A percentile compares a stretch with the other conserved stretches of the same genome.
Evolutionary conservation across 2,329 filamentous ascomycete genomes (phyloP).

Genomic region (Cercospora beticola): DNA sequence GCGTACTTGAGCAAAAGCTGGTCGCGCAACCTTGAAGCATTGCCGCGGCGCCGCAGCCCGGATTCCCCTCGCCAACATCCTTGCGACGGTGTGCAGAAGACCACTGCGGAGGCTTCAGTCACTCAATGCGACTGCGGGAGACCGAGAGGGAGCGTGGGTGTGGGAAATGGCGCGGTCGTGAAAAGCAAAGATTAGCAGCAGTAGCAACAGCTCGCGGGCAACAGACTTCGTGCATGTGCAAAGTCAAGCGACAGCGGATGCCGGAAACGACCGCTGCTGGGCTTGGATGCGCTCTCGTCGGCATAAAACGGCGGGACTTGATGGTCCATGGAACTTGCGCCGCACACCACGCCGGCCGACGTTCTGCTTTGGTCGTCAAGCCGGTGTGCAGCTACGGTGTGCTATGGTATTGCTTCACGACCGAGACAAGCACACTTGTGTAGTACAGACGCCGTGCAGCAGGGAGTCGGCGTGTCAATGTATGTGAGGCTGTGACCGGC

Average conservation of each 20-base stretch:
- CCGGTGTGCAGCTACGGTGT: neutral
- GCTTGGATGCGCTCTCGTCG: neutral
- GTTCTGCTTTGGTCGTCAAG: neutral
- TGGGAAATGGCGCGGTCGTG: constrained; percentile 2
- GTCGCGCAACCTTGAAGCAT: constrained; percentile 21
- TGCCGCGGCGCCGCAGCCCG: constrained; percentile 21
- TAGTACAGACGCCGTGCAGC: neutral
- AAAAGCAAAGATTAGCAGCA: constrained; percentile 8
- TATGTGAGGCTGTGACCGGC: neutral
- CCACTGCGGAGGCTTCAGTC: constrained; percentile 1
- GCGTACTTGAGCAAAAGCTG: constrained; percentile 25
- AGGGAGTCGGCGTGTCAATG: neutral
- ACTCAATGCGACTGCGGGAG: constrained; percentile 11
- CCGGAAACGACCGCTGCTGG: neutral
- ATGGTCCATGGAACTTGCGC: neutral
- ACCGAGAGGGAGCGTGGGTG: neutral
- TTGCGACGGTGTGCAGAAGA: constrained; percentile 7
- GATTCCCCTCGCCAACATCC: constrained; percentile 24
- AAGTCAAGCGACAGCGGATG: constrained; percentile 11
- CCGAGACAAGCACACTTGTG: neutral
- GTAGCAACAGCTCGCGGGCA: constrained; percentile 6
- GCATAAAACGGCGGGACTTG: constrained; percentile 2
- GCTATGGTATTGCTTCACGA: neutral
- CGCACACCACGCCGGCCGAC: neutral
- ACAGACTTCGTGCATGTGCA: constrained; percentile 12